Conservation (phyloP, 1,284 basidiomycete genomes). For the Cerrena zonata region DNA sequence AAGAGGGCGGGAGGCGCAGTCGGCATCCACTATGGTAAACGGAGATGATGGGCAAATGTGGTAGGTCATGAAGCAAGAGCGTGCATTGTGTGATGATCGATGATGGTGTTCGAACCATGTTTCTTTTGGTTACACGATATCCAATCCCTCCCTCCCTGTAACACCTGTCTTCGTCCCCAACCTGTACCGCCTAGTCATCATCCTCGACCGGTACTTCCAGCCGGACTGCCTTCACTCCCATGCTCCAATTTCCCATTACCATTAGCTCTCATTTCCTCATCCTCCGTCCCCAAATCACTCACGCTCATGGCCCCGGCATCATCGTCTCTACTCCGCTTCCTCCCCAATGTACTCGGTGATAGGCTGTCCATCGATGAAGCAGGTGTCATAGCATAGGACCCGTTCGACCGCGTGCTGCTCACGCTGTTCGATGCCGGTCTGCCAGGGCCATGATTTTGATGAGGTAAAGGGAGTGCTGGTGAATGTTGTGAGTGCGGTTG, state of each 20-base stretch:
- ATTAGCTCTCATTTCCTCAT: background rate
- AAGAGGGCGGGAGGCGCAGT: no score
- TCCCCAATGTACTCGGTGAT: conserved; percentile 15
- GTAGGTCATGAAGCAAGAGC: no score
- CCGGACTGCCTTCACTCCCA: background rate
- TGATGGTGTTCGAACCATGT: no score
- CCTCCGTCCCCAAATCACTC: background rate
- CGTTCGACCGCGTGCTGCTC: conserved; percentile 11
- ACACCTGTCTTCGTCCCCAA: no score
- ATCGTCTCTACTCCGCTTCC: conserved; percentile 14
- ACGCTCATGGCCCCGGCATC: conserved; percentile 1
- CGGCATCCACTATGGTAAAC: no score
- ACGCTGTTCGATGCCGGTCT: conserved; percentile 20
- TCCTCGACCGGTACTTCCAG: background rate
- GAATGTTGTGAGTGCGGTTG: conserved; percentile 1
- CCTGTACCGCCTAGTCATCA: no score
- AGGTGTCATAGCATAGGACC: background rate
- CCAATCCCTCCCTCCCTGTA: no score
- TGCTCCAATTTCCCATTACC: background rate
- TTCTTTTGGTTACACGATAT: no score
- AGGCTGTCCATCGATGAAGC: conserved; percentile 11
- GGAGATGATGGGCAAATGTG: no score
- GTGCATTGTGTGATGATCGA: no score
- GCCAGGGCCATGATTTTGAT: conserved; percentile 4
- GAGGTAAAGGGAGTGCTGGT: conserved; percentile 12